These are phyloP conservation scores for Daldinia bambusicola DNA, from an alignment of 495 filamentous ascomycete species.

Conservation along the genomic window DNA sequence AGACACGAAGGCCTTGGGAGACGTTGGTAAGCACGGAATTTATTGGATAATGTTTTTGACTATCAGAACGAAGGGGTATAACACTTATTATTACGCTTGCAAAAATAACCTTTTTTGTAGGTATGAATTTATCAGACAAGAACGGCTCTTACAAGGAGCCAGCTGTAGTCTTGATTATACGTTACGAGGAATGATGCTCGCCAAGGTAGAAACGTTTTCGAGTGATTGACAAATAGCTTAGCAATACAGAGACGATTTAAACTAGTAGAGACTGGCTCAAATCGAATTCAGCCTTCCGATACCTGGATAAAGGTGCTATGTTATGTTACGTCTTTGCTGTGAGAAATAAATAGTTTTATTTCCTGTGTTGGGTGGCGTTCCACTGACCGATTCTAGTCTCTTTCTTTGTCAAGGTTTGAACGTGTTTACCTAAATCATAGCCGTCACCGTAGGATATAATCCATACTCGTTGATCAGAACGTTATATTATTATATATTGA, in stretches of 20 bases:
- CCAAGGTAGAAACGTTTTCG: constrained; percentile 18
- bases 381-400: not conserved
- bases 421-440: not conserved
- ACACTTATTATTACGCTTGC: constrained; percentile 16
- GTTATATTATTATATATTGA: not conserved
- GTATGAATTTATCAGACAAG: constrained; percentile 10
- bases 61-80: constrained; percentile 1
- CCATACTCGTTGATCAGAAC: not conserved
- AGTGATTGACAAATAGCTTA: constrained; percentile 4
- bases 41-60: constrained; percentile 59
- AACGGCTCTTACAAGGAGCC: not conserved
- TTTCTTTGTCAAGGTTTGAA: not conserved
- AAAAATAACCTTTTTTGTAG: constrained; percentile 7
- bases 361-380: not conserved
- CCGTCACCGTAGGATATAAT: not conserved
- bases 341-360: not conserved
- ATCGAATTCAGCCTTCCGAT: too few species aligned
- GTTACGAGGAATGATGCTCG: constrained; percentile 13
- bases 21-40: constrained; percentile 72
- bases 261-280: not conserved
- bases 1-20: constrained; percentile 70
- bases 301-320: too few species aligned
- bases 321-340: too few species aligned
- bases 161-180: constrained; percentile 22
- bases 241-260: not conserved